Evolutionary conservation across 108 stramenopile species (phyloP).

Genomic region (Bacterosira constricta): DNA sequence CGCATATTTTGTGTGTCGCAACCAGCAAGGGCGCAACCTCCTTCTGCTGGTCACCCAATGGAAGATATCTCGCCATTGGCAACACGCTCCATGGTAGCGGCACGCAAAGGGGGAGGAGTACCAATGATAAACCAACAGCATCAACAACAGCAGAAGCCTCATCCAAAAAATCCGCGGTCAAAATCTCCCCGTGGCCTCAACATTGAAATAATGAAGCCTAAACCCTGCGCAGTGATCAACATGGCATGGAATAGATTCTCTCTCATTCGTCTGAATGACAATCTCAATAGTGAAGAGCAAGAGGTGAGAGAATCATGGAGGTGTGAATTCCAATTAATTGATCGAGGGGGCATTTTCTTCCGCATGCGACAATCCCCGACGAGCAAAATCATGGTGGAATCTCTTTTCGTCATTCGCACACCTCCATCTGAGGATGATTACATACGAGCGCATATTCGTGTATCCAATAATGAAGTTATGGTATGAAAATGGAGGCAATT

Average conservation of each 20-base stretch:
- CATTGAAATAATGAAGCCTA: neutral
- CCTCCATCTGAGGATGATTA: too few relatives aligned
- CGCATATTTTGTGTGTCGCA: too few relatives aligned
- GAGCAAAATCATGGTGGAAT: too few relatives aligned
- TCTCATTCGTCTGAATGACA: constrained; percentile 1
- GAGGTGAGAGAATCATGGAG: constrained; percentile 55
- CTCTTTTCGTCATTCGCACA: constrained; percentile 51
- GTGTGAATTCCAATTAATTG: constrained; percentile 41
- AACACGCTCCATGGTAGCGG: constrained; percentile 41
- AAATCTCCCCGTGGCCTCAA: too few relatives aligned
- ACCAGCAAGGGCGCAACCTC: too few relatives aligned
- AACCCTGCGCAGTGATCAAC: constrained; percentile 18
- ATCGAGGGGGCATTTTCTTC: constrained; percentile 34
- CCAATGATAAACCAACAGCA: too few relatives aligned
- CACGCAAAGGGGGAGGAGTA: neutral
- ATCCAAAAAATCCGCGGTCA: too few relatives aligned
- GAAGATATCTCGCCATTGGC: constrained; percentile 66
- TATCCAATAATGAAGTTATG: too few relatives aligned
- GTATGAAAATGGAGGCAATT: too few relatives aligned
- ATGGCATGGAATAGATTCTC: constrained; percentile 37
- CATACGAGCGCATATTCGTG: too few relatives aligned
- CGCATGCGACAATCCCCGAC: neutral
- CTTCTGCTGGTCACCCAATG: constrained; percentile 87
- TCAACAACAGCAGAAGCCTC: too few relatives aligned
- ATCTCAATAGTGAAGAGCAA: neutral